phyloP scores from a whole-genome alignment of 495 filamentous ascomycete species.

The Evernia prunastri region DNA sequence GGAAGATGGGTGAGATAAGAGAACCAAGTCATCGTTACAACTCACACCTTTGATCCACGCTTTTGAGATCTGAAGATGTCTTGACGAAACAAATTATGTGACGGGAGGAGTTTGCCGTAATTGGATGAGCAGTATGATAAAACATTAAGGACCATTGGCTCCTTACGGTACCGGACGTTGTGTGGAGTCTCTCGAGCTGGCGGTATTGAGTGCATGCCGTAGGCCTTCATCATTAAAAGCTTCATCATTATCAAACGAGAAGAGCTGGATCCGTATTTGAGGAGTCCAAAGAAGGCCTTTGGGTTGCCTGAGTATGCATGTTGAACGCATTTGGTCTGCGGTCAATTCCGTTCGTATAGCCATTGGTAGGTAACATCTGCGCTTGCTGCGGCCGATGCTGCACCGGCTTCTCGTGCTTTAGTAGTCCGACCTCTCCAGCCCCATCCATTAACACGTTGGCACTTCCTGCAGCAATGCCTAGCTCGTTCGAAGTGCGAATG shows the following conservation, averaged over 20 bases:
- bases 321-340: not conserved
- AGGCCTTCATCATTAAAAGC: not conserved
- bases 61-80: not conserved
- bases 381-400: not conserved
- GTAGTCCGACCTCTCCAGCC: not conserved
- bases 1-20: not conserved
- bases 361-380: slow-evolving; percentile 1
- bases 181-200: not conserved
- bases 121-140: not conserved
- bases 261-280: slow-evolving; percentile 14
- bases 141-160: not conserved
- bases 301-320: not conserved
- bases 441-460: too few species aligned
- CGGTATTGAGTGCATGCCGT: not conserved
- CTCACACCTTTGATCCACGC: not conserved
- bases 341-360: not conserved
- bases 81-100: not conserved
- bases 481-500: not conserved
- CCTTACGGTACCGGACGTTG: not conserved
- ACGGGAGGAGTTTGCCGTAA: not conserved
- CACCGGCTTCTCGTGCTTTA: not conserved
- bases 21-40: not conserved
- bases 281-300: not conserved
- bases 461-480: not conserved
- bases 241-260: not conserved